These are phyloP conservation scores for Ceratobasidium sp. DNA, from an alignment of 1,284 basidiomycete species.

Conservation along the genomic window DNA sequence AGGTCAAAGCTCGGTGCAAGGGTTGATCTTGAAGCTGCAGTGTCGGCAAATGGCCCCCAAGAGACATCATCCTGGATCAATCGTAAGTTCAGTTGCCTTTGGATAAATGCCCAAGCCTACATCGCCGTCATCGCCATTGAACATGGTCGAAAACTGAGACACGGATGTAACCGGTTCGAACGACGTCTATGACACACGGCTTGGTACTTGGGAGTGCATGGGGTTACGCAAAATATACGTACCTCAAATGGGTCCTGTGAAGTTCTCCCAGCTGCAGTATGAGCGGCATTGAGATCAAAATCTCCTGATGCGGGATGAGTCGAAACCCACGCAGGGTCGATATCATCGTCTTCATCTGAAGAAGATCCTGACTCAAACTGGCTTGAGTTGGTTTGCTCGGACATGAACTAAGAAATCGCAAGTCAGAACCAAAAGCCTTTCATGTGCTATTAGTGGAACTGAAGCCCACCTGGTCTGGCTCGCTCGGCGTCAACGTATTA, in stretches of 20 bases:
- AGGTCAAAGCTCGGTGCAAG: constrained; percentile 57
- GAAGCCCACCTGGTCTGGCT: constrained; percentile 60
- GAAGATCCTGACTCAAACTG: constrained; percentile 61
- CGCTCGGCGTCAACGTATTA: constrained; percentile 48
- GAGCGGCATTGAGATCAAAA: constrained; percentile 64
- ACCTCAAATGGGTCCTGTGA: constrained; percentile 61
- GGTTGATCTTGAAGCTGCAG: constrained; percentile 61
- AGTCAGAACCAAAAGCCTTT: constrained; percentile 8
- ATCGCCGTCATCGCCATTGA: constrained; percentile 41
- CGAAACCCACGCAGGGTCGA: constrained; percentile 76
- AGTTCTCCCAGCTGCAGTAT: constrained; percentile 2
- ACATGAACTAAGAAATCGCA: constrained; percentile 73
- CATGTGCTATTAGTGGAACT: not conserved
- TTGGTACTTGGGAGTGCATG: constrained; percentile 44
- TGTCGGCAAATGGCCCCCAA: constrained; percentile 78
- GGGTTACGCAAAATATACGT: constrained; percentile 46
- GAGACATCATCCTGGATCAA: constrained; percentile 50
- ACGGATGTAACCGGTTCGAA: constrained; percentile 45
- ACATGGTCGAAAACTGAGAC: constrained; percentile 25
- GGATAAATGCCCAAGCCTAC: constrained; percentile 40
- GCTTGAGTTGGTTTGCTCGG: constrained; percentile 70
- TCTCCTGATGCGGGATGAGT: constrained; percentile 55
- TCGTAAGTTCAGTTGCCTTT: not conserved
- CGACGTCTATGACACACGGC: constrained; percentile 46
- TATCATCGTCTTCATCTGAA: constrained; percentile 62